Percentiles rank a stretch among this genome's conserved stretches.
Conservation (phyloP, 768 basidiomycete genomes). For the Floccularia luteovirens region DNA sequence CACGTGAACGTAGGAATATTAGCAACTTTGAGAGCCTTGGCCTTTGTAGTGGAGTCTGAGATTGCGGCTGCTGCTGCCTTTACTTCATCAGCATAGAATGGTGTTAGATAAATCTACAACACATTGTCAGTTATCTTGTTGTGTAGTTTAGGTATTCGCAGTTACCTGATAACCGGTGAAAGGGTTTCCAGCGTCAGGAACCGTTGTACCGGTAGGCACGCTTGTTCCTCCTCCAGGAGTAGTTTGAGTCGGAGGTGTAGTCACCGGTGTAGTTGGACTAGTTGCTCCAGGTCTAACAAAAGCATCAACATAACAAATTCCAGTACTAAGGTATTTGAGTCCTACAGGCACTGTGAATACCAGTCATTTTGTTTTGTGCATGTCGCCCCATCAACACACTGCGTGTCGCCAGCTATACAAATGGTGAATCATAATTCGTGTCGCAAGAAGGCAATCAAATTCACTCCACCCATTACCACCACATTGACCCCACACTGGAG, state of each 20-base stretch:
- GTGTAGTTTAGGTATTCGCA: neutral
- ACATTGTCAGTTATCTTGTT: neutral
- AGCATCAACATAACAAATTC: neutral
- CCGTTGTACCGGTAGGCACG: conserved; percentile 13
- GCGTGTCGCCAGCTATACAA: too few relatives aligned
- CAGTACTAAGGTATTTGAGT: neutral
- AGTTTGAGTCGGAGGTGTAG: conserved; percentile 2
- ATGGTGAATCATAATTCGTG: conserved; percentile 20
- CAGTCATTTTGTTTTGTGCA: conserved; percentile 26
- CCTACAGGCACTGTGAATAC: conserved; percentile 36
- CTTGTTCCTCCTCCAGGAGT: conserved; percentile 5
- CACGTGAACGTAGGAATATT: conserved; percentile 57
- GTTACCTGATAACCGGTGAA: conserved; percentile 39
- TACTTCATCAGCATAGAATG: conserved; percentile 51
- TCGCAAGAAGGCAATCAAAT: conserved; percentile 13
- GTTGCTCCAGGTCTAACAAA: conserved; percentile 12
- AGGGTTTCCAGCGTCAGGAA: conserved; percentile 43
- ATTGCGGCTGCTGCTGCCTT: conserved; percentile 39
- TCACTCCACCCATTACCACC: conserved; percentile 44
- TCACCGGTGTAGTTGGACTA: conserved; percentile 6
- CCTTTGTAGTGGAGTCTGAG: conserved; percentile 36
- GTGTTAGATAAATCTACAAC: conserved; percentile 39
- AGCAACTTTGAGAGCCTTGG: conserved; percentile 47
- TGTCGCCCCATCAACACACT: too few relatives aligned
- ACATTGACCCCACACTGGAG: conserved; percentile 42